A percentile compares a stretch with the other conserved stretches of the same genome.
phyloP scores from a whole-genome alignment of 2,329 filamentous ascomycete genomes.

The Conoideocrella luteorostrata region DNA sequence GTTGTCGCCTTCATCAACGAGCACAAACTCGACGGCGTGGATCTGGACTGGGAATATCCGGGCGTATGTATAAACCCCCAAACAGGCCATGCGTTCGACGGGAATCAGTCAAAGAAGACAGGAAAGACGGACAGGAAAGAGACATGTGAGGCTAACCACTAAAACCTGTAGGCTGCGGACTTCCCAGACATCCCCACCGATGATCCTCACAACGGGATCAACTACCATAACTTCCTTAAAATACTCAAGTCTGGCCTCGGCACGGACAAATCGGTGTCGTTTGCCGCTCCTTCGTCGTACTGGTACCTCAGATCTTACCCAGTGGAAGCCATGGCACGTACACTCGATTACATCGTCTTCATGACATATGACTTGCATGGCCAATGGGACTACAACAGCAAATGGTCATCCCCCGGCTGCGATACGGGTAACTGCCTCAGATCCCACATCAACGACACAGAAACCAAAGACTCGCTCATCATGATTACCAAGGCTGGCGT shows the following conservation, averaged over 20 bases:
- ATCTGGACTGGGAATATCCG: slow-evolving; percentile 38
- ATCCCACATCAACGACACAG: slow-evolving; percentile 29
- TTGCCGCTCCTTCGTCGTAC: slow-evolving; percentile 26
- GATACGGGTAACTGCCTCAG: slow-evolving; percentile 26
- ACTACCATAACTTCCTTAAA: not conserved
- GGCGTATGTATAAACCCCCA: too few relatives aligned
- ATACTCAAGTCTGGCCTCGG: not conserved
- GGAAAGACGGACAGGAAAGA: too few relatives aligned
- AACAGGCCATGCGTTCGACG: too few relatives aligned
- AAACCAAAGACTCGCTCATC: slow-evolving; percentile 24
- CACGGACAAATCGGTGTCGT: not conserved
- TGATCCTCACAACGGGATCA: not conserved
- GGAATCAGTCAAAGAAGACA: too few relatives aligned
- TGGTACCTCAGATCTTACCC: slow-evolving; percentile 29
- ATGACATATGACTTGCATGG: slow-evolving; percentile 32
- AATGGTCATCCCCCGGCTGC: slow-evolving; percentile 18
- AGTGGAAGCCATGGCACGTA: slow-evolving; percentile 19
- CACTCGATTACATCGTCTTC: slow-evolving; percentile 30
- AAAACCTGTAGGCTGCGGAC: not conserved
- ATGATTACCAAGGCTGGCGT: slow-evolving; percentile 30
- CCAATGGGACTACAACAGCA: slow-evolving; percentile 26
- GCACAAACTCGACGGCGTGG: slow-evolving; percentile 30
- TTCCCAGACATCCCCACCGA: not conserved
- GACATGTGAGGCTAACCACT: not conserved
- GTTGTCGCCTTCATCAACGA: slow-evolving; percentile 30